phyloP scores from a whole-genome alignment of 306 rosid genomes.

The Quercus parvula region DNA sequence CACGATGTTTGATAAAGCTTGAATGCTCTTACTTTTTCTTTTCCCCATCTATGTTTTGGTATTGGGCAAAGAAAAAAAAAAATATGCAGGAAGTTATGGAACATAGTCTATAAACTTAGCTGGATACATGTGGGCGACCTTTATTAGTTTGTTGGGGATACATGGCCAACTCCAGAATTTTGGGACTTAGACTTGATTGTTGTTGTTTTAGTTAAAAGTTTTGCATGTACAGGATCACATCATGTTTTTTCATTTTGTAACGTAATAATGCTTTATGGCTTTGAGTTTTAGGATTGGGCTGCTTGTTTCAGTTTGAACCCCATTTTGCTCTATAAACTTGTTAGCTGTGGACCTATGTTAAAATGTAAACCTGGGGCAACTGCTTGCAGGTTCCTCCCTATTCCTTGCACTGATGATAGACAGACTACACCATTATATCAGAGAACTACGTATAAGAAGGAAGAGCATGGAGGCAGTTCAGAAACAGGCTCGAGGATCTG shows the following conservation, averaged over 20 bases:
- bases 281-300: constrained; percentile 6
- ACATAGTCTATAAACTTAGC: too few species aligned
- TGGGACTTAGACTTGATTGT: too few species aligned
- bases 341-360: constrained; percentile 10
- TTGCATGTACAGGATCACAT: neutral
- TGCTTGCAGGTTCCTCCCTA: constrained; percentile 64
- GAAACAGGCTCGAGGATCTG: constrained; percentile 62
- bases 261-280: neutral
- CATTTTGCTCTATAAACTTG: constrained; percentile 9
- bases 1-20: too few species aligned
- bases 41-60: too few species aligned
- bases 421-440: constrained; percentile 80
- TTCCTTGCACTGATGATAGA: constrained; percentile 86
- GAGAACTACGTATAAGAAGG: constrained; percentile 79
- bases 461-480: constrained; percentile 79
- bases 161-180: too few species aligned
- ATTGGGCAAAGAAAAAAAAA: too few species aligned
- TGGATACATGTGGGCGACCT: too few species aligned
- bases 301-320: constrained; percentile 9
- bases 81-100: too few species aligned
- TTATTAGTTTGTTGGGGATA: too few species aligned
- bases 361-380: constrained; percentile 8
- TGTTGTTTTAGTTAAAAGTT: too few species aligned
- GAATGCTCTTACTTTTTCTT: too few species aligned
- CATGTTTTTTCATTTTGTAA: neutral